Evolutionary conservation across 1,139 yeast species (phyloP).

Genomic region (Protomyces macrosporus): DNA sequence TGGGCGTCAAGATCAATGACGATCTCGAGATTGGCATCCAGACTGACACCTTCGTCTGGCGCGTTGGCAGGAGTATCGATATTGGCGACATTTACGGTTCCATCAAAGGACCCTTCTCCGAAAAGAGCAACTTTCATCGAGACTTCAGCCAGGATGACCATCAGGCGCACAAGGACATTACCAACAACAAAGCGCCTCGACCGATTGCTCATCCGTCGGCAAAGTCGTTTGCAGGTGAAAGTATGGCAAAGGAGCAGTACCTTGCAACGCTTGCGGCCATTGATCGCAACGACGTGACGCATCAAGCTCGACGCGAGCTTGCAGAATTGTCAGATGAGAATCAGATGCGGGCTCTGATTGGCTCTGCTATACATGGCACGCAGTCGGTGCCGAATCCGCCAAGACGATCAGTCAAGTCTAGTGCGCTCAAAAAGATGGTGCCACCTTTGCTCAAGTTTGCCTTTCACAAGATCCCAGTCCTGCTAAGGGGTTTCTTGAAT

Average conservation of each 20-base stretch:
- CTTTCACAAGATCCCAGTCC: conserved; percentile 7
- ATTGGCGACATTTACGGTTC: conserved; percentile 17
- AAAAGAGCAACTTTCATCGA: background rate
- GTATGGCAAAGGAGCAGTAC: conserved; percentile 4
- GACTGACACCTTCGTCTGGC: conserved; percentile 14
- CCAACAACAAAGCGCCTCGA: conserved; percentile 2
- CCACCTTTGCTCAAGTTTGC: conserved; percentile 2
- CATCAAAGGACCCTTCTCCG: conserved; percentile 13
- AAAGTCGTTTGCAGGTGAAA: background rate
- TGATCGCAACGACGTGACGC: background rate
- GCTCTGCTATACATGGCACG: background rate
- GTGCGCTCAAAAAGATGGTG: background rate
- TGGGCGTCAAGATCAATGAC: conserved; percentile 20
- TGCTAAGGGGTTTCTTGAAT: conserved; percentile 12
- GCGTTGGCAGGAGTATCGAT: conserved; percentile 5
- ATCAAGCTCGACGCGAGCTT: background rate
- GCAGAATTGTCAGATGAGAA: background rate
- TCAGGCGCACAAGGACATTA: conserved; percentile 1
- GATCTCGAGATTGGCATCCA: conserved; percentile 20
- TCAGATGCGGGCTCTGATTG: conserved; percentile 15
- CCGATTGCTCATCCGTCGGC: background rate
- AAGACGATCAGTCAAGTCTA: conserved; percentile 1
- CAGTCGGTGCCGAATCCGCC: conserved; percentile 20
- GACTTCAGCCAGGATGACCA: background rate
- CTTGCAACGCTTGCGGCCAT: background rate